Base-by-base conservation (phyloP, 1,284 basidiomycete genomes). In the Microbotryum intermedium region DNA sequence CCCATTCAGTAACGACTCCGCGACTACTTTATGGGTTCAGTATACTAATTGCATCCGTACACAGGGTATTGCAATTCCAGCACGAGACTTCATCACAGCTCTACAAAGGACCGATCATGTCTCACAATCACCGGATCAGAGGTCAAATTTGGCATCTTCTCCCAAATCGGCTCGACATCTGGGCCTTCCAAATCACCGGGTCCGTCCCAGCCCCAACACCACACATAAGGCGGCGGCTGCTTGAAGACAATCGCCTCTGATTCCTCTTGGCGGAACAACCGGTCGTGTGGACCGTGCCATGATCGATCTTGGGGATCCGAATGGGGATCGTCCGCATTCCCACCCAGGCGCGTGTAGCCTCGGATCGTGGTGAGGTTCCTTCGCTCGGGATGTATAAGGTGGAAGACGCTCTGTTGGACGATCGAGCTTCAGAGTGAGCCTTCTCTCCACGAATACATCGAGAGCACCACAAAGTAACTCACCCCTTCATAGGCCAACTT, bases 131-230 rank as follows among this genome's bases (percentile, higher is more conserved):
- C 82, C 2, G 79, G 59, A 16, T 75, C 75, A 55, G 77, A 83
- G 23, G 86, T 82, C 71, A 79, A 82, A 67, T 86, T 83, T 21
- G 87, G 80, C 83, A 87, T 87, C 34, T 75, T 72, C 74, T 95
- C 92, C 92, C 92, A 97, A 64, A 97, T 87, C 8, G 92, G 92
- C 71, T 95, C 92, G 5, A 95, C 89, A 71, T 91, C 91, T 66
- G 70, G 72, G 20, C 72, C 72, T 48, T 94, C 92, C 26, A 97
- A 80, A 73, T 95, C 92, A 50, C 92, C 92, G 3, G 92, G 92
- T 43, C 92, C 92, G 72, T 97, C 92, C 92, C 92, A 97, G 25
- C 92, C 92, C 92, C 92, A 95, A 74, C 91, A 95, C 91, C 91
- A 95, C 9, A 94, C 91, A 69, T 87, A 81, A 62, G 86, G 82